A percentile compares a stretch with the other conserved stretches of the same genome.
Evolutionary conservation across 495 filamentous ascomycete species (phyloP).

Genomic region (Pyrenula aspistea): DNA sequence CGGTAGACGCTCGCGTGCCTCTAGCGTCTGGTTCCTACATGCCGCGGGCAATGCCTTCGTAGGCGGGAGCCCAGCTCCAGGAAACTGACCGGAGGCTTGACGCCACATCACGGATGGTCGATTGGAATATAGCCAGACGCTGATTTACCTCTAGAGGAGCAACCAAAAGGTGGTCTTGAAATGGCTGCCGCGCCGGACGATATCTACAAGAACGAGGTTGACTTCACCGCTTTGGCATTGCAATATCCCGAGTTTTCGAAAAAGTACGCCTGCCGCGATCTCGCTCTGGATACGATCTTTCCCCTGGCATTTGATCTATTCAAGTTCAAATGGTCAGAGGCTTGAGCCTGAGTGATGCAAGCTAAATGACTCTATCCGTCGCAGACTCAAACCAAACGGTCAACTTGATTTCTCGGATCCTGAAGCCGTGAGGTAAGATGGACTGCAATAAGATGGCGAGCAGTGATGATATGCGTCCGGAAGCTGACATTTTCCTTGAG

Average conservation of each 20-base stretch:
- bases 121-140: neutral
- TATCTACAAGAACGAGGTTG: conserved; percentile 48
- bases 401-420: conserved; percentile 78
- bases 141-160: neutral
- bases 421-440: conserved; percentile 48
- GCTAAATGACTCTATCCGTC: conserved; percentile 3
- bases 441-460: no score
- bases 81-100: neutral
- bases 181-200: neutral
- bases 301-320: no score
- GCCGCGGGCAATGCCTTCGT: neutral
- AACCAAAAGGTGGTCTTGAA: neutral
- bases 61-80: neutral
- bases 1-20: neutral
- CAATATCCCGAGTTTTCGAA: conserved; percentile 48
- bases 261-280: conserved; percentile 31
- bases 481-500: conserved; percentile 16
- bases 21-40: neutral
- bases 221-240: conserved; percentile 47
- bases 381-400: conserved; percentile 44
- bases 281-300: no score
- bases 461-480: no score
- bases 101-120: neutral
- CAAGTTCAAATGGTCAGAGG: no score
- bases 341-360: no score